Percentiles rank a stretch among this genome's conserved stretches.
These are phyloP conservation scores for Paracoccidioides lutzii DNA, from an alignment of 2,329 filamentous ascomycete genomes.

Conservation along the genomic window DNA sequence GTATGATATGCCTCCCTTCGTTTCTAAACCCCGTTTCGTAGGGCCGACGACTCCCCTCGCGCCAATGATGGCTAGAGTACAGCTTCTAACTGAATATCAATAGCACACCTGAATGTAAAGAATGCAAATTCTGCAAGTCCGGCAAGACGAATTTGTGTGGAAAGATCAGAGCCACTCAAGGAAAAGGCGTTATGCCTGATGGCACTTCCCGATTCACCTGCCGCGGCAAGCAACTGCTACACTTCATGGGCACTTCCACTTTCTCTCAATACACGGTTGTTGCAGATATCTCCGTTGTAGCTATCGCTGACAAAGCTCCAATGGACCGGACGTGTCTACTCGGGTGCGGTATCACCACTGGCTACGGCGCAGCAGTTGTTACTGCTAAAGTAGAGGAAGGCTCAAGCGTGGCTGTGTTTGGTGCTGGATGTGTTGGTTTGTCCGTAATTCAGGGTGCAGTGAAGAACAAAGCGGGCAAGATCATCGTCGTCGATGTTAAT, in stretches of 20 bases:
- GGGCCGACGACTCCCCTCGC: not conserved
- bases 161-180: slow-evolving; percentile 96
- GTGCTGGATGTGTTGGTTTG: slow-evolving; percentile 88
- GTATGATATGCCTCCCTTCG: slow-evolving; percentile 35
- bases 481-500: slow-evolving; percentile 65
- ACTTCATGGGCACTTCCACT: slow-evolving; percentile 98
- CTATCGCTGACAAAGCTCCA: slow-evolving; percentile 76
- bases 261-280: slow-evolving; percentile 99
- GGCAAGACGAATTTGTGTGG: slow-evolving; percentile 99
- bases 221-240: slow-evolving; percentile 87
- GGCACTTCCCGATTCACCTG: slow-evolving; percentile 88
- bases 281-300: slow-evolving; percentile 94
- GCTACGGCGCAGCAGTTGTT: slow-evolving; percentile 88
- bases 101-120: slow-evolving; percentile 89
- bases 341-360: slow-evolving; percentile 96
- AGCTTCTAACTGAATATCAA: slow-evolving; percentile 12
- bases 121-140: slow-evolving; percentile 99
- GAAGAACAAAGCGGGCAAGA: slow-evolving; percentile 57
- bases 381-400: slow-evolving; percentile 87
- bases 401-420: slow-evolving; percentile 81
- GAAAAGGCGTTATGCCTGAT: slow-evolving; percentile 92
- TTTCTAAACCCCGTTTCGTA: too few species aligned
- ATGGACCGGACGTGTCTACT: slow-evolving; percentile 95
- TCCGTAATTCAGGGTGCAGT: slow-evolving; percentile 91
- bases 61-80: not conserved